A percentile compares a stretch with the other conserved stretches of the same genome.
Evolutionary conservation across 2,329 filamentous ascomycete genomes (phyloP).

Genomic region (Gnomoniopsis smithogilvyi): DNA sequence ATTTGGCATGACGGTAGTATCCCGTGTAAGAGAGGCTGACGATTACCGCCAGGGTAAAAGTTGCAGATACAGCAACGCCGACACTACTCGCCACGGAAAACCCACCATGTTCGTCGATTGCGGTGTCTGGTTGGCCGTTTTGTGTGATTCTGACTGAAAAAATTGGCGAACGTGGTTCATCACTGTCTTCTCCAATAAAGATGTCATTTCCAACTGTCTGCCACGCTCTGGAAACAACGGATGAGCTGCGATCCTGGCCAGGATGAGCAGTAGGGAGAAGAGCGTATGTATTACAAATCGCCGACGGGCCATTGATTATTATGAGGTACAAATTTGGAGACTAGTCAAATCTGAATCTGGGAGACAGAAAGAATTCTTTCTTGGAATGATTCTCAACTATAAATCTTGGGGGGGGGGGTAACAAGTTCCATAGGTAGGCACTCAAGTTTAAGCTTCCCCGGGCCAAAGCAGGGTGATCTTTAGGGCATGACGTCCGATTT

Average conservation of each 20-base stretch:
- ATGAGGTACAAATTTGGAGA: too few species aligned
- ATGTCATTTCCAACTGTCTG: not conserved
- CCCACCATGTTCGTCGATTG: not conserved
- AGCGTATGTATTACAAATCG: not conserved
- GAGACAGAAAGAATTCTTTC: not conserved
- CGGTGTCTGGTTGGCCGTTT: not conserved
- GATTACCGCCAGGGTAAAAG: constrained; percentile 72
- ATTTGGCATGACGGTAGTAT: constrained; percentile 3
- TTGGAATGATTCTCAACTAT: not conserved
- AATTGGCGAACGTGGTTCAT: not conserved
- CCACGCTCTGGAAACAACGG: not conserved
- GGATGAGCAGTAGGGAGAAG: not conserved
- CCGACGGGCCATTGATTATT: not conserved
- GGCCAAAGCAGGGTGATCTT: not conserved
- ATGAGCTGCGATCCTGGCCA: not conserved
- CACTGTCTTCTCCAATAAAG: too few species aligned
- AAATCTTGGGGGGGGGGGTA: not conserved
- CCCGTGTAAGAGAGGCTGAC: not conserved
- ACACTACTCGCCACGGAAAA: constrained; percentile 33
- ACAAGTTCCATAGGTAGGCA: not conserved
- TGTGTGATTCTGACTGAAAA: not conserved
- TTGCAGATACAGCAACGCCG: constrained; percentile 83
- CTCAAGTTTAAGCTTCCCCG: not conserved
- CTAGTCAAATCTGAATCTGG: not conserved
- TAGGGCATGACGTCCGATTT: not conserved